A percentile compares a stretch with the other conserved stretches of the same genome.
Conservation (phyloP, 768 basidiomycete species). For the Hysterangium stoloniferum region DNA sequence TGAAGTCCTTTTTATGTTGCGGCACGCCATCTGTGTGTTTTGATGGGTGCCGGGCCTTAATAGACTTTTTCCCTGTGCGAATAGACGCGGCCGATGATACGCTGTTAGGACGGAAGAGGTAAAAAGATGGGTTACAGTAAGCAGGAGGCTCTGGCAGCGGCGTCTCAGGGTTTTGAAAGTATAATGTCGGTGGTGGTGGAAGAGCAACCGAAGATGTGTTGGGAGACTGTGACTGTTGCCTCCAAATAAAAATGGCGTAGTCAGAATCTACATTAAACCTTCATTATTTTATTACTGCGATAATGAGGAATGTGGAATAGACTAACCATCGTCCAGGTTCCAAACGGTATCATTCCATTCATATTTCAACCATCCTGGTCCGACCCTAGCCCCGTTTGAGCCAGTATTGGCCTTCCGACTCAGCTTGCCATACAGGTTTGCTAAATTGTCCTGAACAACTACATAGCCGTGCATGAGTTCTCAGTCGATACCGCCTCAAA, state of each 20-base stretch:
- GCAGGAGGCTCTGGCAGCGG: conserved; percentile 53
- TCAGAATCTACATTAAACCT: conserved; percentile 54
- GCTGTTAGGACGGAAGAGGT: conserved; percentile 43
- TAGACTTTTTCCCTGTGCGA: conserved; percentile 19
- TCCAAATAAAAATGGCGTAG: conserved; percentile 79
- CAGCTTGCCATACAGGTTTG: conserved; percentile 61
- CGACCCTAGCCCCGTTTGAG: conserved; percentile 54
- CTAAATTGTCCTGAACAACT: conserved; percentile 66
- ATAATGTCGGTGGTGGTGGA: conserved; percentile 40
- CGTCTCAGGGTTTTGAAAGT: conserved; percentile 53
- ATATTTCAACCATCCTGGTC: conserved; percentile 82
- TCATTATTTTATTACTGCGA: background rate
- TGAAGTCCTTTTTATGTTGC: conserved; percentile 66
- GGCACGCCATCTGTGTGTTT: conserved; percentile 40
- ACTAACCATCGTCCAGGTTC: conserved; percentile 83
- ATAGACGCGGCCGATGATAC: conserved; percentile 21
- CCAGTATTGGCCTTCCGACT: conserved; percentile 55
- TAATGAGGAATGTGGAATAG: background rate
- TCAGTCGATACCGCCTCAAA: background rate
- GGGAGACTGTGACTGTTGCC: conserved; percentile 40
- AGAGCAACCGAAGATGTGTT: conserved; percentile 21
- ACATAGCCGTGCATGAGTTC: conserved; percentile 2
- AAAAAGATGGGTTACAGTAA: conserved; percentile 67
- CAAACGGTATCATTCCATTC: conserved; percentile 70
- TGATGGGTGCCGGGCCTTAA: conserved; percentile 35